These are phyloP conservation scores for Coemansia sp. DNA, from an alignment of 192 early-diverging fungal genomes.

Conservation along the genomic window DNA sequence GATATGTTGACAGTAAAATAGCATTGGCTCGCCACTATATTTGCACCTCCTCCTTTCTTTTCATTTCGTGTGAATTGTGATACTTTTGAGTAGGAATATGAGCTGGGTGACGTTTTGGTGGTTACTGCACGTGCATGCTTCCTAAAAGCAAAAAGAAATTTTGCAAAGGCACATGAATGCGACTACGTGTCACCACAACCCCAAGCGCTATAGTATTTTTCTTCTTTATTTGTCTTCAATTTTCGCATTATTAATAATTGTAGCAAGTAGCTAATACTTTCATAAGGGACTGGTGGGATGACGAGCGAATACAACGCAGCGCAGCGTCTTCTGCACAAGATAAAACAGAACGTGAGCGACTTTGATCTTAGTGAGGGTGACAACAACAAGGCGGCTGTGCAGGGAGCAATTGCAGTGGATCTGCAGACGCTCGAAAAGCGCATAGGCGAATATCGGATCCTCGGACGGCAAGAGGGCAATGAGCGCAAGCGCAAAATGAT, in stretches of 20 bases:
- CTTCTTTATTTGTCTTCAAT: too few species aligned
- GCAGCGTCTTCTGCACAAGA: slow-evolving; percentile 50
- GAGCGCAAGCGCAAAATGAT: slow-evolving; percentile 50
- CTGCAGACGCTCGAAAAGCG: slow-evolving; percentile 43
- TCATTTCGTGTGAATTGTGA: neutral
- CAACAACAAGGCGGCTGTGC: slow-evolving; percentile 3
- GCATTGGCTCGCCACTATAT: too few species aligned
- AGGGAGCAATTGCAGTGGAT: slow-evolving; percentile 39
- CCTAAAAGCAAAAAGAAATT: neutral
- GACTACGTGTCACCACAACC: too few species aligned
- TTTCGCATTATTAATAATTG: too few species aligned
- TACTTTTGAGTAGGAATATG: neutral
- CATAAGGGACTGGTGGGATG: slow-evolving; percentile 8
- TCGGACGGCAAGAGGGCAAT: slow-evolving; percentile 45
- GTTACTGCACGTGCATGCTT: neutral
- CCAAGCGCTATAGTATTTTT: too few species aligned
- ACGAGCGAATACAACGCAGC: slow-evolving; percentile 56
- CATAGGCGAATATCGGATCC: slow-evolving; percentile 45
- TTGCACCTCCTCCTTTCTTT: too few species aligned
- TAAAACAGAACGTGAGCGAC: slow-evolving; percentile 49
- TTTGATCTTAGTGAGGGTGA: slow-evolving; percentile 36
- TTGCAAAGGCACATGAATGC: neutral
- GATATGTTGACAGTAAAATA: too few species aligned
- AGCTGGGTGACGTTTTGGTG: neutral
- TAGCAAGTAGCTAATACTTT: too few species aligned